phyloP scores from a whole-genome alignment of 2,329 filamentous ascomycete species.

The Ascocoryne sarcoides region DNA sequence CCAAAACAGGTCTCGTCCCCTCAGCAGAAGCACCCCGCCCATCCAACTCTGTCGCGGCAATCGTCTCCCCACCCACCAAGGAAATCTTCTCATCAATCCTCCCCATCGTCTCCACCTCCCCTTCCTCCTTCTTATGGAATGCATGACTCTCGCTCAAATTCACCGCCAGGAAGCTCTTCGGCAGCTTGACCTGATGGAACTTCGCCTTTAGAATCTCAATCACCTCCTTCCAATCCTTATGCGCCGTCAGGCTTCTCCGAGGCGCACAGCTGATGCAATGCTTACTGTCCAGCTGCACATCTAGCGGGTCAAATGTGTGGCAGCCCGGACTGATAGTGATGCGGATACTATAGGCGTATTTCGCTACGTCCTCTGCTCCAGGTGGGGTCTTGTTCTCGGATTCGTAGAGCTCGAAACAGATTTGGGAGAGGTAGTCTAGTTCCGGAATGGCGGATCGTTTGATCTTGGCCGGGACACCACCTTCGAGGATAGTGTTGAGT shows the following conservation, averaged over 20 bases:
- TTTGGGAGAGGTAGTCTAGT: constrained; percentile 93
- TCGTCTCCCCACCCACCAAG: too few species aligned
- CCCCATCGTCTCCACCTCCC: constrained; percentile 3
- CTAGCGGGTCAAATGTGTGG: constrained; percentile 90
- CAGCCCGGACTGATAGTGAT: constrained; percentile 94
- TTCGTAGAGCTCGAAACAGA: constrained; percentile 97
- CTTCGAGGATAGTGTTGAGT: constrained; percentile 94
- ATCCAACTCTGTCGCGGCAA: too few species aligned
- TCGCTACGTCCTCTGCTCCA: constrained; percentile 24
- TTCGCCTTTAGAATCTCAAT: constrained; percentile 91
- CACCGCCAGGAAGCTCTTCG: constrained; percentile 30
- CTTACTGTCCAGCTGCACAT: constrained; percentile 91
- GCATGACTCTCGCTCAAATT: constrained; percentile 29
- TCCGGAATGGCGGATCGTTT: constrained; percentile 91
- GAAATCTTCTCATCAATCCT: too few species aligned
- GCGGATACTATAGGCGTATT: constrained; percentile 87
- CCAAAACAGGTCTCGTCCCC: too few species aligned
- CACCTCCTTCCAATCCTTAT: constrained; percentile 94
- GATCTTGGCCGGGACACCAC: constrained; percentile 95
- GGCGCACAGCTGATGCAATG: constrained; percentile 94
- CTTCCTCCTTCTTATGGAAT: constrained; percentile 28
- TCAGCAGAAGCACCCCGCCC: too few species aligned
- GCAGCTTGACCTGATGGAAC: constrained; percentile 63
- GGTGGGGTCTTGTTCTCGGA: constrained; percentile 55
- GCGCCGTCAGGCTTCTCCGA: constrained; percentile 79